Conservation (phyloP, 192 early-diverging fungal genomes). For the Coemansia sp. region DNA sequence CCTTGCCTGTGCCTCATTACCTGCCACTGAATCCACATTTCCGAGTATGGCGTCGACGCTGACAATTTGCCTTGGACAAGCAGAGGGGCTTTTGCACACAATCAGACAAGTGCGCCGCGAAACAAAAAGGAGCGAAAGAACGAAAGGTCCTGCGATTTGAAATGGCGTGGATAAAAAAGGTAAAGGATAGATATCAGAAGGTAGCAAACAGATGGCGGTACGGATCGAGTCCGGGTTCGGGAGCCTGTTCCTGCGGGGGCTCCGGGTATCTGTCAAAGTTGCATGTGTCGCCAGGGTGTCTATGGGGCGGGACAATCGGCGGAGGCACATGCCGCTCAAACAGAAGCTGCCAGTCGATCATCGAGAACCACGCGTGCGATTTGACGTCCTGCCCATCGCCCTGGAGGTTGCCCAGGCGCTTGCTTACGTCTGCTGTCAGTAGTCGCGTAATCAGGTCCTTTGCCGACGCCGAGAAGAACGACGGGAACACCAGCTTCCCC, state of each 20-base stretch:
- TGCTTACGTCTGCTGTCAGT: slow-evolving; percentile 86
- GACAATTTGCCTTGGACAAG: too few relatives aligned
- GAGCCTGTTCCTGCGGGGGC: slow-evolving; percentile 62
- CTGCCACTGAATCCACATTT: background rate
- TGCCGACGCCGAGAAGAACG: slow-evolving; percentile 80
- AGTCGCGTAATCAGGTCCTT: slow-evolving; percentile 91
- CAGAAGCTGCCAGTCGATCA: slow-evolving; percentile 90
- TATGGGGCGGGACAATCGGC: slow-evolving; percentile 88
- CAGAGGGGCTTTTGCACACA: background rate
- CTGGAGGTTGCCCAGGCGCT: slow-evolving; percentile 92
- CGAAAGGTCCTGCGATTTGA: background rate
- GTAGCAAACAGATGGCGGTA: slow-evolving; percentile 76
- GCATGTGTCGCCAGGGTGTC: slow-evolving; percentile 90
- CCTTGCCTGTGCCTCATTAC: background rate
- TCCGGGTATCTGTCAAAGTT: slow-evolving; percentile 99
- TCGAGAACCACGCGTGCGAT: slow-evolving; percentile 90
- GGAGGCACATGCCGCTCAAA: slow-evolving; percentile 72
- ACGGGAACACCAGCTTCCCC: slow-evolving; percentile 85
- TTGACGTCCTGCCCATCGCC: slow-evolving; percentile 91
- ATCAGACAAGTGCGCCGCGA: too few relatives aligned
- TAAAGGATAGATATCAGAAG: slow-evolving; percentile 60
- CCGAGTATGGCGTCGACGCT: background rate
- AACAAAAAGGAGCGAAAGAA: too few relatives aligned
- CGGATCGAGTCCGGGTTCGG: slow-evolving; percentile 66
- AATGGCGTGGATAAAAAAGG: background rate